phyloP scores from a whole-genome alignment of 139 green algal species.

The Astrephomene gubernaculifera region DNA sequence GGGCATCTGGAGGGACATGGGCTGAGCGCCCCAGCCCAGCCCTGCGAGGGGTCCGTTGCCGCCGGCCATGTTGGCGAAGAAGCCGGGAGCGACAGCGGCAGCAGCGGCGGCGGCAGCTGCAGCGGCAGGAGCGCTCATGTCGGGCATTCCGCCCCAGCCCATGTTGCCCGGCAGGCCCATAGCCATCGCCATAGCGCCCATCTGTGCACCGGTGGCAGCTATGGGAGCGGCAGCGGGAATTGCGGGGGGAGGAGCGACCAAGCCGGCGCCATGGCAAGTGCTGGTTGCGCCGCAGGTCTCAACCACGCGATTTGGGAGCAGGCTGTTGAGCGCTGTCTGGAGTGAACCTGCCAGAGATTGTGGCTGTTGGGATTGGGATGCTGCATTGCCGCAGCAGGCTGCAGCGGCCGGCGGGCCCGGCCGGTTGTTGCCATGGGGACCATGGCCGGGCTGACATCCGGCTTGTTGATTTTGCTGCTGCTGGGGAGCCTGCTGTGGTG shows the following conservation, averaged over 20 bases:
- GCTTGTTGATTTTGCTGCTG: conserved; percentile 26
- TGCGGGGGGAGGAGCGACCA: neutral
- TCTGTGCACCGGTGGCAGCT: neutral
- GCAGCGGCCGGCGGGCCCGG: conserved; percentile 8
- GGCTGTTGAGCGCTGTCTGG: neutral
- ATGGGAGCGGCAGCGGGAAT: neutral
- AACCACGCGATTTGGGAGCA: neutral
- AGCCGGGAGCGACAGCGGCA: neutral
- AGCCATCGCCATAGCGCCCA: neutral
- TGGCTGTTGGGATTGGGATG: neutral
- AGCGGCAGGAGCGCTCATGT: neutral
- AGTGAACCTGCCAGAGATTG: neutral
- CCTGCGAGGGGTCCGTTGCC: neutral
- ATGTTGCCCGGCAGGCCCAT: conserved; percentile 6
- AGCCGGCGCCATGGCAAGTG: conserved; percentile 19
- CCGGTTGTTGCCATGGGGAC: neutral
- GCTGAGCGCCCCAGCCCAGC: conserved; percentile 36
- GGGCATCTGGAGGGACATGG: conserved; percentile 23
- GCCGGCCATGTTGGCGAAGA: neutral
- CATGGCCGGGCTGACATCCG: conserved; percentile 2
- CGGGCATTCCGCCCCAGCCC: neutral
- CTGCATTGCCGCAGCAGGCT: conserved; percentile 13
- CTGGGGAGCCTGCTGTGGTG: conserved; percentile 1
- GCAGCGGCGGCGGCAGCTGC: neutral
- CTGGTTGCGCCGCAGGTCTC: conserved; percentile 2